Base-by-base conservation (phyloP, 352 stramenopile genomes). In the Phytophthora capsici region DNA sequence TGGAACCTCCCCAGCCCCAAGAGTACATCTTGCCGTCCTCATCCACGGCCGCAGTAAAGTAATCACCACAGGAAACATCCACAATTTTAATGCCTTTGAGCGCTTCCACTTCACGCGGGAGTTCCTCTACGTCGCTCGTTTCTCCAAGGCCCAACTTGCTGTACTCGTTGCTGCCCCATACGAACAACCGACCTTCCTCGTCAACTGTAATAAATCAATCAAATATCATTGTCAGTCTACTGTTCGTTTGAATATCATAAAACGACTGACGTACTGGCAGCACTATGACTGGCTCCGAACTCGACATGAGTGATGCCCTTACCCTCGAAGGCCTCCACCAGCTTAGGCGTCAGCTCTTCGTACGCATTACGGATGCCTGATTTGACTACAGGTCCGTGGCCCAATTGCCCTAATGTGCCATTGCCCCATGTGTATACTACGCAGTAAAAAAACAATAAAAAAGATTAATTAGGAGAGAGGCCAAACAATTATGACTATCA, bases 81-180 rank as follows among this genome's bases (percentile, higher is more conserved):
- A 93, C 86, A 36, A 96, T 89, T 16, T 86, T 73, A 22, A 95
- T 74, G 46, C 83, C 86, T 37, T 83, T 60, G 17, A 94, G 73
- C 14, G 83, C 78, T 45, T 90, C 85, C 26, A 93, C 82, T n/a
- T 91, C 57, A 1, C 67, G 75, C 16, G 86, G 88, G 12, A 85
- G 45, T 16, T 63, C 43, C 60, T 89, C 77, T 54, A 82, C 83
- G 25, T 92, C 83, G 13, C 71, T 76, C 53, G 37, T 75, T 2
- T 70, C 61, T 16, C 81, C 81, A 1, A 89, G 66, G 3, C 88
- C 88, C 36, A 95, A 75, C 60, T 95, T 91, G 61, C 83, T 88
- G 69, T 97, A 93, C 63, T 98, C 88, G 69, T 98, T 98, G 25
- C 88, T 90, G 23, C 93, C 93, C 88, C 88, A 95, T 57, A 73